Percentiles rank a stretch among this genome's conserved stretches.
These are phyloP conservation scores for Jatropha podagrica DNA, from an alignment of 441 rosid species.

Conservation along the genomic window DNA sequence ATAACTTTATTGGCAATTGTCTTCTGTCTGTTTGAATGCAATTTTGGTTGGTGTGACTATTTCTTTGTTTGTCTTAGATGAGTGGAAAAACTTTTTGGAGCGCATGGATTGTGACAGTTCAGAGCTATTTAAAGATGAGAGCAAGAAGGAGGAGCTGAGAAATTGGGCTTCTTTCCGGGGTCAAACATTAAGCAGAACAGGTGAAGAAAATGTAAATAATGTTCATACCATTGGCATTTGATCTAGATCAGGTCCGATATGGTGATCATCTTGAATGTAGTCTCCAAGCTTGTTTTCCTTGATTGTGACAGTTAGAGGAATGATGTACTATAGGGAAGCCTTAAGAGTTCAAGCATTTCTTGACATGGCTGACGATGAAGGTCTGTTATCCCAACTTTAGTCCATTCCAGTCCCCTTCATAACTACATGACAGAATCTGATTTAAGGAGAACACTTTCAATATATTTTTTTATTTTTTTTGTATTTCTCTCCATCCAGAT, in stretches of 20 bases:
- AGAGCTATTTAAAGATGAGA: conserved; percentile 49
- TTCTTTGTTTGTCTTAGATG: conserved; percentile 51
- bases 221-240: conserved; percentile 3
- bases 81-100: conserved; percentile 92
- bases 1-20: conserved; percentile 9
- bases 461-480: conserved; percentile 17
- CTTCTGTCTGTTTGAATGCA: conserved; percentile 21
- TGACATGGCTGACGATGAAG: conserved; percentile 81
- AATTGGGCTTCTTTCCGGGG: conserved; percentile 95
- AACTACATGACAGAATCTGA: conserved; percentile 9
- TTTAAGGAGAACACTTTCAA: conserved; percentile 7
- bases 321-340: conserved; percentile 97
- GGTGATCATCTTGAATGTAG: conserved; percentile 9
- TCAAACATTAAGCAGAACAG: conserved; percentile 96
- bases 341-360: conserved; percentile 86
- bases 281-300: conserved; percentile 17
- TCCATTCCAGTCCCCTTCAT: conserved; percentile 17
- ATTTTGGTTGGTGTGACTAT: conserved; percentile 14
- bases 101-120: conserved; percentile 68
- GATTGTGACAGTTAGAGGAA: conserved; percentile 78
- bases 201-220: conserved; percentile 36
- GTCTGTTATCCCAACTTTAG: conserved; percentile 38
- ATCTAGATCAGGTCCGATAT: conserved; percentile 9
- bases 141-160: conserved; percentile 69
- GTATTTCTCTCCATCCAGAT: conserved; percentile 47